Conservation (phyloP, 108 stramenopile species). For the Fistulifera pelliculosa region DNA sequence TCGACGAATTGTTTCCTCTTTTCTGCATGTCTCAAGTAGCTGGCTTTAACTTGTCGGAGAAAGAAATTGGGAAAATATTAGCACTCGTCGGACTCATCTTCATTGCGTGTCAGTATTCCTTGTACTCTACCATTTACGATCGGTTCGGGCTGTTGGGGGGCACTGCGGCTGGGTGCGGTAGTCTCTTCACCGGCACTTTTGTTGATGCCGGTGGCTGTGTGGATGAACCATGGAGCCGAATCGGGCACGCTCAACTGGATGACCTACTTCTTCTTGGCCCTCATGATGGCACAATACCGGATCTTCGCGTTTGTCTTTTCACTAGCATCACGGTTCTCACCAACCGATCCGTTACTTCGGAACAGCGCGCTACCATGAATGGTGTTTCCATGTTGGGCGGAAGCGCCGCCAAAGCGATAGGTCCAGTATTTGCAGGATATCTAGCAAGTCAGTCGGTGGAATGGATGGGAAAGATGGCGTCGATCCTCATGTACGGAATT, state of each 20-base stretch:
- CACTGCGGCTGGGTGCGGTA: slow-evolving; percentile 4
- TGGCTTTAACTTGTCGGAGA: slow-evolving; percentile 50
- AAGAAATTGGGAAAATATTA: slow-evolving; percentile 49
- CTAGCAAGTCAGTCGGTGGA: slow-evolving; percentile 9
- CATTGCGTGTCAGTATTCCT: slow-evolving; percentile 34
- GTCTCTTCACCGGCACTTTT: slow-evolving; percentile 6
- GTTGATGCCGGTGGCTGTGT: slow-evolving; percentile 5
- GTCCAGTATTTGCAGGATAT: slow-evolving; percentile 45
- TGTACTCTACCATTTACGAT: slow-evolving; percentile 27
- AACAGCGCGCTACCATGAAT: slow-evolving; percentile 59
- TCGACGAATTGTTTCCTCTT: slow-evolving; percentile 60
- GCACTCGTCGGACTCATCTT: slow-evolving; percentile 46
- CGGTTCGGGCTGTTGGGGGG: slow-evolving; percentile 33
- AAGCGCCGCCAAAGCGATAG: slow-evolving; percentile 42
- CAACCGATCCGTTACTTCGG: slow-evolving; percentile 47
- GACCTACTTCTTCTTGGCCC: slow-evolving; percentile 12
- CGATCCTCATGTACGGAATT: slow-evolving; percentile 5
- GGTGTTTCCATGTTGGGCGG: slow-evolving; percentile 51
- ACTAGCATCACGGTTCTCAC: slow-evolving; percentile 41
- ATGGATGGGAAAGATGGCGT: not conserved
- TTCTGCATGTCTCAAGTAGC: slow-evolving; percentile 47
- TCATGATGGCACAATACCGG: slow-evolving; percentile 26
- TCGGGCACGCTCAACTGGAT: not conserved
- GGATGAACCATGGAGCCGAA: slow-evolving; percentile 3
- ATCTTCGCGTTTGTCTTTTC: slow-evolving; percentile 42